phyloP scores from a whole-genome alignment of 2,329 filamentous ascomycete genomes.

The Rachicladosporium sp. region DNA sequence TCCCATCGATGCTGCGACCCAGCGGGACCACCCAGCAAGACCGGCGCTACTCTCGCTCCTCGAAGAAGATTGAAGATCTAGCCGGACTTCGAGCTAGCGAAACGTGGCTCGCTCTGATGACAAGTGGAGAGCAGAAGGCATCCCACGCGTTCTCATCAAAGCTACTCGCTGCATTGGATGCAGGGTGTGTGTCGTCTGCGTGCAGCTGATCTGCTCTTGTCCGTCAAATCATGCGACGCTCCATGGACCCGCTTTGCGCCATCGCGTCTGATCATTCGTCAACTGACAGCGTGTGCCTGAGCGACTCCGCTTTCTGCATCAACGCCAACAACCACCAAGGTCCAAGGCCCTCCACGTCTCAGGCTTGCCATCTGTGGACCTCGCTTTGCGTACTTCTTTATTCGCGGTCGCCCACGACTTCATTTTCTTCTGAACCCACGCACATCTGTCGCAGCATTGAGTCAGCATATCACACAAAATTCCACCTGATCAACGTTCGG shows the following conservation, averaged over 20 bases:
- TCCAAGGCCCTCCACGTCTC: conserved; percentile 3
- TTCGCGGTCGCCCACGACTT: not conserved
- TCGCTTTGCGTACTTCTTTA: not conserved
- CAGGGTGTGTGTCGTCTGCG: conserved; percentile 4
- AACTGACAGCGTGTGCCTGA: conserved; percentile 3
- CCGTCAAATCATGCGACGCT: conserved; percentile 2
- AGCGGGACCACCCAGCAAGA: no score
- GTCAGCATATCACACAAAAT: not conserved
- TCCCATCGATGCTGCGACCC: no score
- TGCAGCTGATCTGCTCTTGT: conserved; percentile 3
- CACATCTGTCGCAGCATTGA: not conserved
- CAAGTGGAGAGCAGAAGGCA: conserved; percentile 1
- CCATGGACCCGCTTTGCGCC: not conserved
- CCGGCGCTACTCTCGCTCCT: no score
- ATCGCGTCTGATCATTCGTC: conserved; percentile 2
- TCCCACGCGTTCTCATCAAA: conserved; percentile 3
- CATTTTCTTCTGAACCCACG: not conserved
- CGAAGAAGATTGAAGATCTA: no score
- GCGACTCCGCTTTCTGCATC: conserved; percentile 3
- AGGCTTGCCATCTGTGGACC: conserved; percentile 1
- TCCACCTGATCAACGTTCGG: conserved; percentile 4
- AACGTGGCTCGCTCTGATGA: not conserved
- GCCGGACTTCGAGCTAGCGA: not conserved
- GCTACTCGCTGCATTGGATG: not conserved
- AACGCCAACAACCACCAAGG: conserved; percentile 4